A percentile compares a stretch with the other conserved stretches of the same genome.
Evolutionary conservation across 2,329 filamentous ascomycete genomes (phyloP).

Genomic region (Purpureocillium takamizusanense): DNA sequence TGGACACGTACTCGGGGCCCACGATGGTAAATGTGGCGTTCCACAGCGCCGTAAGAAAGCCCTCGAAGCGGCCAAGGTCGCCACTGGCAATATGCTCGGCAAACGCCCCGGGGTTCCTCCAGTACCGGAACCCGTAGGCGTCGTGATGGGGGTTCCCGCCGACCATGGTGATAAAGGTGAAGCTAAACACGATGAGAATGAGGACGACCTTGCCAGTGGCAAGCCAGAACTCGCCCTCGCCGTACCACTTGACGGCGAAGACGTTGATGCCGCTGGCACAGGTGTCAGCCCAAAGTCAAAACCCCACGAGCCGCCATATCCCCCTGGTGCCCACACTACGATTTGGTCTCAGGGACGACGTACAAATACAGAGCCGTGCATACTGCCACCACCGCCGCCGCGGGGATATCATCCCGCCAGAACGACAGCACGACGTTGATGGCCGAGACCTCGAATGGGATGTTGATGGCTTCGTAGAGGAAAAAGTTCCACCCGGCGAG

Average conservation of each 20-base stretch:
- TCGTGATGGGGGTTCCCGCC: slow-evolving; percentile 64
- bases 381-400: slow-evolving; percentile 27
- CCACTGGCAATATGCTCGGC: slow-evolving; percentile 49
- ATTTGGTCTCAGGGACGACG: no score
- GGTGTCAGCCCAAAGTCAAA: slow-evolving; percentile 60
- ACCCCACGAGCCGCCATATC: no score
- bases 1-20: slow-evolving; percentile 57
- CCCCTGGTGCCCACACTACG: no score
- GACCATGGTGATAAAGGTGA: slow-evolving; percentile 72
- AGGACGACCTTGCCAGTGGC: slow-evolving; percentile 54
- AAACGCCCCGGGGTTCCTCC: slow-evolving; percentile 33
- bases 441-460: slow-evolving; percentile 30
- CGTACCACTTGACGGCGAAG: slow-evolving; percentile 55
- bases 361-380: no score
- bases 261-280: slow-evolving; percentile 17
- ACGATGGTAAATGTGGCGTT: slow-evolving; percentile 53
- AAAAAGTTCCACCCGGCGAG: slow-evolving; percentile 32
- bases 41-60: slow-evolving; percentile 59
- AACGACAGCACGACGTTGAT: slow-evolving; percentile 30
- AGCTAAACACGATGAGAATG: slow-evolving; percentile 57
- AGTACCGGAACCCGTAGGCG: slow-evolving; percentile 63
- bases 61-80: slow-evolving; percentile 56
- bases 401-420: slow-evolving; percentile 31
- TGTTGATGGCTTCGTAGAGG: slow-evolving; percentile 29
- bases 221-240: slow-evolving; percentile 63